Conservation (phyloP, 768 basidiomycete species). For the Rhizopogon rudus region DNA sequence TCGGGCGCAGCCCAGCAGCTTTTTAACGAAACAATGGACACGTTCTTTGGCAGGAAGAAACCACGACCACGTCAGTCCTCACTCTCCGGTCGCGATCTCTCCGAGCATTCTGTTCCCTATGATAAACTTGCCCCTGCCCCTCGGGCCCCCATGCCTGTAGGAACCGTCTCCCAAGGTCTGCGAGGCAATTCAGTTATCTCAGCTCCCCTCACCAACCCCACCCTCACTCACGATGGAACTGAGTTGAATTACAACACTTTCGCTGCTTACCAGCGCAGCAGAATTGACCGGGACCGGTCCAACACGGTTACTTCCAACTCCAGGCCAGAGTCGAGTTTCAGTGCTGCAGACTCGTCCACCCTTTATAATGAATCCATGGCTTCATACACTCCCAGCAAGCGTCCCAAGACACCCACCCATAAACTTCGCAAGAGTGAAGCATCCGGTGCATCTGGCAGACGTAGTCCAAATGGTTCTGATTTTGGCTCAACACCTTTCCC, state of each 20-base stretch:
- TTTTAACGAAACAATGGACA: slow-evolving; percentile 43
- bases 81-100: slow-evolving; percentile 53
- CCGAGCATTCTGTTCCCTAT: slow-evolving; percentile 67
- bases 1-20: background rate
- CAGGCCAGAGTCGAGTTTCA: slow-evolving; percentile 45
- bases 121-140: slow-evolving; percentile 56
- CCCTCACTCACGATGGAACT: slow-evolving; percentile 65
- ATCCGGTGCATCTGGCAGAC: slow-evolving; percentile 42
- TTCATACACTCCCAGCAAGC: slow-evolving; percentile 28
- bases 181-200: slow-evolving; percentile 53
- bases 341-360: slow-evolving; percentile 55
- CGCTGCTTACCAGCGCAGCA: slow-evolving; percentile 41
- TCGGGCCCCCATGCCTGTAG: slow-evolving; percentile 56
- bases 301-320: slow-evolving; percentile 14
- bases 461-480: slow-evolving; percentile 49
- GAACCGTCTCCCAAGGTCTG: slow-evolving; percentile 50
- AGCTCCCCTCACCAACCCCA: slow-evolving; percentile 81
- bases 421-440: slow-evolving; percentile 49
- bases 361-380: slow-evolving; percentile 47
- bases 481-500: slow-evolving; percentile 42
- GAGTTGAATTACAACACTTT: slow-evolving; percentile 55
- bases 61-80: slow-evolving; percentile 57
- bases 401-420: slow-evolving; percentile 31
- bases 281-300: slow-evolving; percentile 49
- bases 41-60: slow-evolving; percentile 62